Evolutionary conservation across 495 filamentous ascomycete species (phyloP).

Genomic region (Apodospora peruviana): DNA sequence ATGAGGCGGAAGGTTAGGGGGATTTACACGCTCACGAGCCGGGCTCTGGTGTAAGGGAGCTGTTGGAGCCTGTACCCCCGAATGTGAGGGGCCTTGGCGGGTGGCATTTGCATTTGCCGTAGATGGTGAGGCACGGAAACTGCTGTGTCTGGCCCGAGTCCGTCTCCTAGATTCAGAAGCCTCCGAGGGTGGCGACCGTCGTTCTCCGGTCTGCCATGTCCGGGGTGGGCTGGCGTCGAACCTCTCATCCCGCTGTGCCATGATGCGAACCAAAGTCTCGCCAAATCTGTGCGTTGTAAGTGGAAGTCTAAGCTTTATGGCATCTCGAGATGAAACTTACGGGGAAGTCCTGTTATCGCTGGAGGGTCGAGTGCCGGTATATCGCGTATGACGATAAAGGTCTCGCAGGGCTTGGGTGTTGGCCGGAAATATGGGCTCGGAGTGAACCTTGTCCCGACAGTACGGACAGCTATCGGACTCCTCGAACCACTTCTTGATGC

Average conservation of each 20-base stretch:
- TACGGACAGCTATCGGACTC: conserved; percentile 55
- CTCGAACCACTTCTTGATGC: conserved; percentile 57
- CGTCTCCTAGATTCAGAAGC: conserved; percentile 29
- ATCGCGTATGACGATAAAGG: conserved; percentile 7
- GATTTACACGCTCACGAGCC: conserved; percentile 21
- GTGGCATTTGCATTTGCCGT: neutral
- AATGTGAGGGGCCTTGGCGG: conserved; percentile 2
- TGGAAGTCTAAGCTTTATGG: neutral
- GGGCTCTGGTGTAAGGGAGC: conserved; percentile 14
- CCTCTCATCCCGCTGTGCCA: conserved; percentile 5
- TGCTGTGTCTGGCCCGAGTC: conserved; percentile 31
- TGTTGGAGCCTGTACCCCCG: conserved; percentile 1
- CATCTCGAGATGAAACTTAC: neutral
- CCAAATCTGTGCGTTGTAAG: conserved; percentile 1
- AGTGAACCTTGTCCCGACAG: conserved; percentile 51
- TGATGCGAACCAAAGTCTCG: conserved; percentile 3
- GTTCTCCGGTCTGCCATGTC: conserved; percentile 20
- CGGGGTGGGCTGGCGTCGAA: conserved; percentile 9
- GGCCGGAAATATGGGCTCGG: conserved; percentile 27
- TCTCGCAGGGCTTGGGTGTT: conserved; percentile 11
- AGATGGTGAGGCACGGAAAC: conserved; percentile 11
- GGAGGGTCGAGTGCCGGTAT: neutral
- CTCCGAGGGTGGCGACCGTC: conserved; percentile 35
- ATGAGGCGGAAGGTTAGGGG: conserved; percentile 7
- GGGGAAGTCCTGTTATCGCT: neutral